These are phyloP conservation scores for Remersonia thermophila DNA, from an alignment of 2,329 filamentous ascomycete genomes.

Conservation along the genomic window DNA sequence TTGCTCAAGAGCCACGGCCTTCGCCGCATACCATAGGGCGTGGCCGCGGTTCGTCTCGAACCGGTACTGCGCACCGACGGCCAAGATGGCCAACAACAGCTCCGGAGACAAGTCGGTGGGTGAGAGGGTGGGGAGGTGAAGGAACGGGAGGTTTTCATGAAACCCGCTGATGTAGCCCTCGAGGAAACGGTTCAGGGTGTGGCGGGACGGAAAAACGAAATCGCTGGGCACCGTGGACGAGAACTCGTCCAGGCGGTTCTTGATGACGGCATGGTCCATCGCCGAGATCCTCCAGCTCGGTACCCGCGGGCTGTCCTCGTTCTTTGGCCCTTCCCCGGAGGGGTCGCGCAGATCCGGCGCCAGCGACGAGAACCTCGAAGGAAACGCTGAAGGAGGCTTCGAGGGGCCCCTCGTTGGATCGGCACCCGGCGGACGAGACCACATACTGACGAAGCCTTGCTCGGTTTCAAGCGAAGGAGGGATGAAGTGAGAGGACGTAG, in stretches of 20 bases:
- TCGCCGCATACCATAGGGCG: conserved; percentile 49
- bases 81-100: conserved; percentile 53
- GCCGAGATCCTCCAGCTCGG: conserved; percentile 37
- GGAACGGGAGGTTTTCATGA: conserved; percentile 45
- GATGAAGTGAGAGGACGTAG: conserved; percentile 41
- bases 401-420: conserved; percentile 29
- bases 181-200: conserved; percentile 56
- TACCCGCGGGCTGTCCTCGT: conserved; percentile 29
- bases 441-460: conserved; percentile 38
- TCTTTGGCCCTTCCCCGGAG: conserved; percentile 26
- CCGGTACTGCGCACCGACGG: conserved; percentile 55
- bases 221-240: conserved; percentile 46
- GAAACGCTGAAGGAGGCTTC: conserved; percentile 39
- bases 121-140: conserved; percentile 55
- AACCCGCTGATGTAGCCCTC: conserved; percentile 61
- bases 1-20: conserved; percentile 45
- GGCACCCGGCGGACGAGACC: conserved; percentile 31
- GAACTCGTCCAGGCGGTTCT: conserved; percentile 49
- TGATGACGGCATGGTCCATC: conserved; percentile 42
- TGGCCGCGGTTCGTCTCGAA: conserved; percentile 48
- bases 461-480: conserved; percentile 43
- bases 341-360: conserved; percentile 40
- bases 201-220: conserved; percentile 56
- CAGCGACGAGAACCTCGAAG: conserved; percentile 42
- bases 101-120: conserved; percentile 55